A percentile compares a stretch with the other conserved stretches of the same genome.
Evolutionary conservation across 148 eudicot genomes (phyloP).

Genomic region (Beta vulgaris): DNA sequence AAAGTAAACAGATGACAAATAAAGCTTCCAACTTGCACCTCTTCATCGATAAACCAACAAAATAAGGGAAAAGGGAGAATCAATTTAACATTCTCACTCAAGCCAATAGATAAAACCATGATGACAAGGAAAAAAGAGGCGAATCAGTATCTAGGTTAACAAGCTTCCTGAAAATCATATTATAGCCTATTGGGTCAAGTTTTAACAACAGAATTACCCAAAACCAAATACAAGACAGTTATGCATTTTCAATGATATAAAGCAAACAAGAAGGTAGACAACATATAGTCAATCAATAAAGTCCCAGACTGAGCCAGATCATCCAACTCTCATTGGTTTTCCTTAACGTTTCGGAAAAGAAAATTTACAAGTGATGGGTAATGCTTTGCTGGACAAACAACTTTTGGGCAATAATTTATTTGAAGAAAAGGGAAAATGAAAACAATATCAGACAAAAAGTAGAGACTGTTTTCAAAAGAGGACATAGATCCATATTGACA

Average conservation of each 20-base stretch:
- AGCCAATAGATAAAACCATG: neutral
- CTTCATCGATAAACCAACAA: neutral
- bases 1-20: neutral
- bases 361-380: neutral
- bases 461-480: neutral
- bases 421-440: neutral
- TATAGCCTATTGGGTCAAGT: neutral
- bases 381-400: neutral
- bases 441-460: neutral
- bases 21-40: neutral
- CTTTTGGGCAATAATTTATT: neutral
- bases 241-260: neutral
- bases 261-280: neutral
- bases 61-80: neutral
- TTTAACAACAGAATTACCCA: neutral
- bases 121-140: neutral
- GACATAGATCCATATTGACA: neutral
- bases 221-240: neutral
- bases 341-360: neutral
- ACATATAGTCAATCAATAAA: neutral
- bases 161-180: constrained; percentile 1
- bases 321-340: neutral
- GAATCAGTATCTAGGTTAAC: neutral
- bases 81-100: neutral
- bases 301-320: neutral